A percentile compares a stretch with the other conserved stretches of the same genome.
Conservation (phyloP, 2,329 filamentous ascomycete species). For the Knufia fluminis region DNA sequence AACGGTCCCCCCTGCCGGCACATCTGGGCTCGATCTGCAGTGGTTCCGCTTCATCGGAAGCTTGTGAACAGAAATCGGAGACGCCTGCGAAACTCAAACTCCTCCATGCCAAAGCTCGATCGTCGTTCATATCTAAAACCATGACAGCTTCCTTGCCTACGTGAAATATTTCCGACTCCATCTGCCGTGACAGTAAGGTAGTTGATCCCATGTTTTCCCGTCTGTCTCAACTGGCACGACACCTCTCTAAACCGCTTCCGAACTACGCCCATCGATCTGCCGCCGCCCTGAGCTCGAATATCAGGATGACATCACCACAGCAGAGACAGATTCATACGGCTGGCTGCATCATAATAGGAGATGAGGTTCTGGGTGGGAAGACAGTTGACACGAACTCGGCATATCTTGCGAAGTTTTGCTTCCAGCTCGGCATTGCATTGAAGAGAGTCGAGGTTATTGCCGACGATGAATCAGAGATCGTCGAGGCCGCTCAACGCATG, state of each 20-base stretch:
- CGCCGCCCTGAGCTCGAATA: constrained; percentile 26
- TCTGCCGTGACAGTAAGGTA: background rate
- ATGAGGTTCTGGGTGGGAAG: constrained; percentile 82
- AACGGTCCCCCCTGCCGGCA: too few species aligned
- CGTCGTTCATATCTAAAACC: too few species aligned
- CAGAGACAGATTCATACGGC: constrained; percentile 64
- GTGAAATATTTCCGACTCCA: background rate
- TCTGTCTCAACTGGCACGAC: constrained; percentile 62
- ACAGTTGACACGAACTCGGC: constrained; percentile 59
- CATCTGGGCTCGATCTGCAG: too few species aligned
- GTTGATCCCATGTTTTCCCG: constrained; percentile 61
- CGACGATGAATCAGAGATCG: constrained; percentile 82
- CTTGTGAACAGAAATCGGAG: too few species aligned
- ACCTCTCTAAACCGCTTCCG: constrained; percentile 57
- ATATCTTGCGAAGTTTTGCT: constrained; percentile 58
- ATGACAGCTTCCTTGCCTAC: background rate
- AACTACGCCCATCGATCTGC: constrained; percentile 45
- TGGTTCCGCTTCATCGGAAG: too few species aligned
- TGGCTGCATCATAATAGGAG: constrained; percentile 90
- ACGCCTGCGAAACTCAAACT: too few species aligned
- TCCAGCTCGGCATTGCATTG: constrained; percentile 56
- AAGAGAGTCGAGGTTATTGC: constrained; percentile 88
- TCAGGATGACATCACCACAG: constrained; percentile 35
- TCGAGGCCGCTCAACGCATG: constrained; percentile 81
- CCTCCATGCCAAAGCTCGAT: too few species aligned